Base-by-base conservation (phyloP, 2,329 filamentous ascomycete species). In the Dothideomycetes sp. region DNA sequence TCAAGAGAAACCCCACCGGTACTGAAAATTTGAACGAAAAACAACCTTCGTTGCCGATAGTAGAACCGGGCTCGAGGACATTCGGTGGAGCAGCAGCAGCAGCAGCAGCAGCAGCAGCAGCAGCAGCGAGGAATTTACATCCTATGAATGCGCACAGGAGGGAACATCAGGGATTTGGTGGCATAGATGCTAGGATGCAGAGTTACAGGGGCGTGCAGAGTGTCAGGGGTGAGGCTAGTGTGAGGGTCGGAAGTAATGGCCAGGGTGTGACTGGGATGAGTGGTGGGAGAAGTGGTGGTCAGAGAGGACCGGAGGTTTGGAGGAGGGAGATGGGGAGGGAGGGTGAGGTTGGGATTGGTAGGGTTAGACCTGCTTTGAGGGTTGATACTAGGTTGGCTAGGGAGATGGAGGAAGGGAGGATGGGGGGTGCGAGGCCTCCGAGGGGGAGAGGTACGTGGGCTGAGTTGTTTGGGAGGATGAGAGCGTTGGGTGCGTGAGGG, bases 401-500 rank as follows among this genome's bases (percentile, higher is more conserved):
- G n/a, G 30, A 32, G 20, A 37, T 34, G 18, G 28, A 27, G 18
- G 40, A 45, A 15, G 32, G 16, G n/a, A 28, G 33, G 30, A 31
- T 28, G 47, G 45, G 31, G 10, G 43, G 22, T 19, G 12, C 32
- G 24, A 40, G n/a, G 28, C 45, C 23, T 19, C 45, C 24, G n/a
- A 41, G 22, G 30, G 27, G 25, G 25, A 48, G 45, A 33, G 41
- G 46, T 3, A 18, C 27, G 16, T 41, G 37, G 43, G 46, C 23
- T 10, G 45, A 43, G 24, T 51, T 46, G 51, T 44, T 44, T 12
- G 33, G 47, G 29, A 46, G 38, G 39, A 20, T 54, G 31, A 12
- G 37, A 22, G 30, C 30, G 1, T 6, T 41, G 22, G n/a, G n/a
- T n/a, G n/a, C n/a, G n/a, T n/a, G n/a, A n/a, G n/a, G n/a, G n/a